Evolutionary conservation across 2,329 filamentous ascomycete genomes (phyloP).

Genomic region (Parastagonospora avenae): DNA sequence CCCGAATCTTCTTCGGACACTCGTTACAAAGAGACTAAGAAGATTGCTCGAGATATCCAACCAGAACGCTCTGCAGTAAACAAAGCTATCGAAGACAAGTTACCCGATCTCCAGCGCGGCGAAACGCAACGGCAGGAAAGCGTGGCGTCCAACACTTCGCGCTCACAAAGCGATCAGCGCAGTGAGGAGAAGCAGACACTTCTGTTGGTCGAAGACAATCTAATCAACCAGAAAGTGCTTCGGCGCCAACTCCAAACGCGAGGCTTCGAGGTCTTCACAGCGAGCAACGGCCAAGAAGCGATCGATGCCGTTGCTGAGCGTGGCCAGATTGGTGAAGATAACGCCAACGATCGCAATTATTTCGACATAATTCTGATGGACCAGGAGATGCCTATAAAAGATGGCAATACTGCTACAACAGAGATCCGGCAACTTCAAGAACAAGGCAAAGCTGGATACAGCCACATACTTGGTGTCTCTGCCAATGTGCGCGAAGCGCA

Average conservation of each 20-base stretch:
- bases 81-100: conserved; percentile 7
- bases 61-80: conserved; percentile 4
- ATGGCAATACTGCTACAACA: conserved; percentile 48
- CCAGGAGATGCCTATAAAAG: conserved; percentile 53
- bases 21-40: conserved; percentile 30
- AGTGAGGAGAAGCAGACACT: conserved; percentile 29
- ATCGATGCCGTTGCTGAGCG: conserved; percentile 46
- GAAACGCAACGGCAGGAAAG: conserved; percentile 33
- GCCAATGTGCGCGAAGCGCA: conserved; percentile 47
- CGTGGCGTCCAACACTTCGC: conserved; percentile 20
- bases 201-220: conserved; percentile 56
- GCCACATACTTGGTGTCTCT: conserved; percentile 47
- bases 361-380: conserved; percentile 53
- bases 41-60: conserved; percentile 16
- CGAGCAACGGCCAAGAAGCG: conserved; percentile 53
- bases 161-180: conserved; percentile 22
- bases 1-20: conserved; percentile 24
- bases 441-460: conserved; percentile 35
- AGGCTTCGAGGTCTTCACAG: conserved; percentile 49
- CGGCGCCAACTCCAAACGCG: conserved; percentile 55
- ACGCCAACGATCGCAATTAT: conserved; percentile 30
- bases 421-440: conserved; percentile 48
- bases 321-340: conserved; percentile 14
- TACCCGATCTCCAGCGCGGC: conserved; percentile 24
- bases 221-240: conserved; percentile 56